Evolutionary conservation across 2,329 filamentous ascomycete genomes (phyloP), one percentile per base, ranked within the genome.

Genomic region (Mycosphaerella sp.): DNA sequence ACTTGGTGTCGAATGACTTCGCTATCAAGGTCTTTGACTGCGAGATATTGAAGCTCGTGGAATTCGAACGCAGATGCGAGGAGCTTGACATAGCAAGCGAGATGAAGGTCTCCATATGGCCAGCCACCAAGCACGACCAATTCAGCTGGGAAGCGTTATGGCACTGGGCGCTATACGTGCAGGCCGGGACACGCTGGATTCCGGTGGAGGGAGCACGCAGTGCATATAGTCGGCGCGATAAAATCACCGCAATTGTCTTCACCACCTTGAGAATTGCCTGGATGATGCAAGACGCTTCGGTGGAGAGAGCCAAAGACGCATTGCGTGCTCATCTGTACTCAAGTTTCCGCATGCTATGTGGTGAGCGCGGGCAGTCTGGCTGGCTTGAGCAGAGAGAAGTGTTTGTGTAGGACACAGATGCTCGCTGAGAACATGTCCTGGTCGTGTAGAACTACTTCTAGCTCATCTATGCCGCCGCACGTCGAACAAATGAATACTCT

Each of bases 261-360:
- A 49, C 45, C 8, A 49, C 45, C 6, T n/a, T 49, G 39, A n/a
- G 45, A 10, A 42, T 41, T 3, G 45, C 45, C 16, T 49, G 45
- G 45, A 49, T 49, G 45, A 49, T 49, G 45, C 45, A 49, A 37
- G 37, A 49, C 41, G 45, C 45, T 3, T 37, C 45, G 7, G 9
- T 49, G 16, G 28, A n/a, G 7, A 36, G 30, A 6, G 37, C 45
- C 10, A 49, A 49, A 30, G 28, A 41, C 35, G 45, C 45, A 3
- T 14, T 49, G 28, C 25, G 45, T 34, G 45, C 36, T 25, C 45
- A 49, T 25, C 16, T 42, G 17, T 49, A 49, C 27, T 49, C 45
- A n/a, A 28, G 37, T 6, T 49, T 41, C 16, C 45, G 45, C 45
- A 49, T 49, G 45, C 45, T 49, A 9, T 49, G 45, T 25, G 45